Conservation (phyloP, 2,329 filamentous ascomycete genomes). For the Simplicillium sp. region DNA sequence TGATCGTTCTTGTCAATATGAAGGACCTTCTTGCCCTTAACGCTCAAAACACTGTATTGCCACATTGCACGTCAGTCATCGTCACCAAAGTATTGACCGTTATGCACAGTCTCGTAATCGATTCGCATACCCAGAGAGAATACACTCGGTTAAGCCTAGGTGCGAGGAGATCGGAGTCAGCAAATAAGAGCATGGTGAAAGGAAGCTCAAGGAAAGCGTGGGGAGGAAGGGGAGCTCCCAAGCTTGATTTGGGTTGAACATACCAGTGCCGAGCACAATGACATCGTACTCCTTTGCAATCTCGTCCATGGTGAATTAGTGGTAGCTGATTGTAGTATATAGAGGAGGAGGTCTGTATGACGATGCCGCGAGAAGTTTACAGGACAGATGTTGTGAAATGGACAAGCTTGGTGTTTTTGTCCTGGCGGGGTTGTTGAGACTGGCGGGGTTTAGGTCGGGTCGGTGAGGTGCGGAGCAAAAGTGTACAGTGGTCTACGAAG, state of each 20-base stretch:
- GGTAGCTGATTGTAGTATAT: conserved; percentile 7
- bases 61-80: conserved; percentile 2
- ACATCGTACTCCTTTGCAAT: conserved; percentile 98
- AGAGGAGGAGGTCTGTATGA: conserved; percentile 6
- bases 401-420: conserved; percentile 3
- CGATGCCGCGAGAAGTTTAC: background rate
- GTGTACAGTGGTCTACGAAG: too few relatives aligned
- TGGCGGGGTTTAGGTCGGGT: background rate
- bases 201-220: background rate
- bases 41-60: conserved; percentile 75
- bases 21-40: conserved; percentile 98
- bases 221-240: background rate
- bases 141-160: conserved; percentile 92
- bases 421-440: conserved; percentile 4
- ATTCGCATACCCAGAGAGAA: conserved; percentile 76
- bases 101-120: background rate
- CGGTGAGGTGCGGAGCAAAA: too few relatives aligned
- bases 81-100: conserved; percentile 1
- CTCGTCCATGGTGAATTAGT: conserved; percentile 69
- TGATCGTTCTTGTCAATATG: conserved; percentile 98
- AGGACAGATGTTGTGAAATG: background rate
- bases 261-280: conserved; percentile 95
- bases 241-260: conserved; percentile 18
- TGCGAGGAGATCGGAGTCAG: conserved; percentile 17
- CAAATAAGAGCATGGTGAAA: conserved; percentile 12